These are phyloP conservation scores for Volutella citrinella DNA, from an alignment of 2,329 filamentous ascomycete species.

Conservation along the genomic window DNA sequence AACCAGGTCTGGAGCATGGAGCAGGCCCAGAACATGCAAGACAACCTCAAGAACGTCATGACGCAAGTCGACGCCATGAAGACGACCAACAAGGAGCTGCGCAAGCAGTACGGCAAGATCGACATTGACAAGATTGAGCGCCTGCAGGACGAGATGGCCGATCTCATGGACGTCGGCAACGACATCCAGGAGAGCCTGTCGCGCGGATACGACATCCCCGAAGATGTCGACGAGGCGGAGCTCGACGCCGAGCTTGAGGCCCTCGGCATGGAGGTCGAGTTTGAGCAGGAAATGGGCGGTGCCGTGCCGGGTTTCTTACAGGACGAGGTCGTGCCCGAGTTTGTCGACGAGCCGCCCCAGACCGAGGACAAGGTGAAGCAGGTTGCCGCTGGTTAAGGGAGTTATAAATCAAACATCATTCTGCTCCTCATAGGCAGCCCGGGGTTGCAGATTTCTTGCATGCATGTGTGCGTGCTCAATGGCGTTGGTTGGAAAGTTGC, in stretches of 20 bases:
- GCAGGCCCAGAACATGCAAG: slow-evolving; percentile 96
- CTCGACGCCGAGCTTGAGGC: slow-evolving; percentile 95
- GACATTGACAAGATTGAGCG: slow-evolving; percentile 97
- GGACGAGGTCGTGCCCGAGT: slow-evolving; percentile 81
- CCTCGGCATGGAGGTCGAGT: slow-evolving; percentile 87
- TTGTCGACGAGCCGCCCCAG: slow-evolving; percentile 88
- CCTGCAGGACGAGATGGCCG: slow-evolving; percentile 98
- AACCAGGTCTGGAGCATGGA: slow-evolving; percentile 99
- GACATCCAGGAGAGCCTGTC: slow-evolving; percentile 96
- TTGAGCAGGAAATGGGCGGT: slow-evolving; percentile 65
- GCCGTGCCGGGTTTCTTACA: slow-evolving; percentile 82
- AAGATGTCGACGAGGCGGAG: slow-evolving; percentile 96
- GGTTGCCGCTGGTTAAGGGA: slow-evolving; percentile 53
- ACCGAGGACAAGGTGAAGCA: slow-evolving; percentile 76
- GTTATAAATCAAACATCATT: neutral
- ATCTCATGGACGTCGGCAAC: slow-evolving; percentile 95
- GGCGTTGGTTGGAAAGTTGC: slow-evolving; percentile 26
- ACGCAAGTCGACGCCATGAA: slow-evolving; percentile 97
- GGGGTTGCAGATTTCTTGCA: no score
- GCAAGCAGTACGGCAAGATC: slow-evolving; percentile 94
- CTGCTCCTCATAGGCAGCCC: no score
- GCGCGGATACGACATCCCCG: slow-evolving; percentile 88
- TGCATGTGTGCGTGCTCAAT: no score
- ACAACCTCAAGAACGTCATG: slow-evolving; percentile 98
- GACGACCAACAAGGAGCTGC: slow-evolving; percentile 88